Percentiles rank a stretch among this genome's conserved stretches.
These are phyloP conservation scores for Byssochlamys sp. DNA, from an alignment of 2,329 filamentous ascomycete species.

Conservation along the genomic window DNA sequence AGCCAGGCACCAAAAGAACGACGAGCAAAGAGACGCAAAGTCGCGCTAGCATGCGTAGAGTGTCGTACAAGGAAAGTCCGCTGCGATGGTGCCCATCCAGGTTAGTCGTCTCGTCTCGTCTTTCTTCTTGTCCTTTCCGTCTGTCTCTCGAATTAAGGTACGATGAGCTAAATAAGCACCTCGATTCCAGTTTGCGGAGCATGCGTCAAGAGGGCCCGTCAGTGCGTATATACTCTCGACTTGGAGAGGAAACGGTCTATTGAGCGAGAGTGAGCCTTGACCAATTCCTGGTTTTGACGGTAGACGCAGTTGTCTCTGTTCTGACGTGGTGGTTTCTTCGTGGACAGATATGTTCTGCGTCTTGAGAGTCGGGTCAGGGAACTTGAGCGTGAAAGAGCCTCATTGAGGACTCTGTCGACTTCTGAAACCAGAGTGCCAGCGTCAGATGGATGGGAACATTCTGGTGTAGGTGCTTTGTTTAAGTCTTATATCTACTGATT, in stretches of 20 bases:
- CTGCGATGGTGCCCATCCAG: constrained; percentile 30
- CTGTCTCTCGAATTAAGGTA: neutral
- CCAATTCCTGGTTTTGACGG: neutral
- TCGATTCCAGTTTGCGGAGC: constrained; percentile 19
- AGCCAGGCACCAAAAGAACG: neutral
- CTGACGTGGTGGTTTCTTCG: neutral
- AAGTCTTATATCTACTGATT: neutral
- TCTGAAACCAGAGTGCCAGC: constrained; percentile 1
- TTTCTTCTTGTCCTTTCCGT: constrained; percentile 7
- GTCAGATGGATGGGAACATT: constrained; percentile 7
- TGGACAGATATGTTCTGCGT: constrained; percentile 18
- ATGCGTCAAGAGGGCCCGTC: constrained; percentile 15
- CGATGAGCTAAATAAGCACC: neutral
- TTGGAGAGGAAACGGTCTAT: constrained; percentile 18
- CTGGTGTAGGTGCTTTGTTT: neutral
- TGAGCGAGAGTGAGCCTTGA: constrained; percentile 10
- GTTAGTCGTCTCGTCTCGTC: constrained; percentile 13
- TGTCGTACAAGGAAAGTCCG: constrained; percentile 36
- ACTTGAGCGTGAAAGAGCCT: constrained; percentile 8
- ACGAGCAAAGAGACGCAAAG: constrained; percentile 32
- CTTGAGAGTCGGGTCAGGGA: constrained; percentile 18
- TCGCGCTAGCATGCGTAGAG: constrained; percentile 36
- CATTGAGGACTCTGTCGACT: constrained; percentile 5
- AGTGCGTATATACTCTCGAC: constrained; percentile 21
- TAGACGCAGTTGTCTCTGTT: neutral